Percentiles rank a stretch among this genome's conserved stretches.
phyloP scores from a whole-genome alignment of 331 rosid species.

The Erythrophleum ivorense region DNA sequence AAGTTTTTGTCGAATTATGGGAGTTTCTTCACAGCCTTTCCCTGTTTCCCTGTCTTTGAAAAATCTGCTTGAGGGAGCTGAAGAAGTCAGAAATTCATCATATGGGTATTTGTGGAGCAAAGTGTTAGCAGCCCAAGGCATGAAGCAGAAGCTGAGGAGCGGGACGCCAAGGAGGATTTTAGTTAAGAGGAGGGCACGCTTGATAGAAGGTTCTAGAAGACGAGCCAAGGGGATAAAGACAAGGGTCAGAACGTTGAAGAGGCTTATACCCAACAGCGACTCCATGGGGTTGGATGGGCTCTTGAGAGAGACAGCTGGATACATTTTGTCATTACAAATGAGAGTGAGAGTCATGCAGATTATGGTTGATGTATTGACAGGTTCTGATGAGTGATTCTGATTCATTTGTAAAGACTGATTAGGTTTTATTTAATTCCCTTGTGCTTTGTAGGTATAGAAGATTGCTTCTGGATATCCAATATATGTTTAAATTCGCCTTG shows the following conservation, averaged over 20 bases:
- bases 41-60: slow-evolving; percentile 46
- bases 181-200: slow-evolving; percentile 48
- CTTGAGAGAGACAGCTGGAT: slow-evolving; percentile 79
- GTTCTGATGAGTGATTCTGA: slow-evolving; percentile 46
- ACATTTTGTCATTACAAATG: slow-evolving; percentile 70
- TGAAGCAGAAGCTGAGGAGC: slow-evolving; percentile 8
- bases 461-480: not conserved
- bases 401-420: slow-evolving; percentile 42
- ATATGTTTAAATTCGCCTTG: slow-evolving; percentile 18
- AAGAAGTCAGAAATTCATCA: slow-evolving; percentile 33
- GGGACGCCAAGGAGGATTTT: slow-evolving; percentile 30
- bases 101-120: slow-evolving; percentile 51
- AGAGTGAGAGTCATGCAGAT: slow-evolving; percentile 83
- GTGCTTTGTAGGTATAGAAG: not conserved
- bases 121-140: slow-evolving; percentile 37
- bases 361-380: slow-evolving; percentile 66
- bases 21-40: slow-evolving; percentile 50
- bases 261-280: slow-evolving; percentile 57
- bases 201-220: slow-evolving; percentile 42
- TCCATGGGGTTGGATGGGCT: slow-evolving; percentile 72
- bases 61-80: slow-evolving; percentile 26
- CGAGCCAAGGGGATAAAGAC: slow-evolving; percentile 51
- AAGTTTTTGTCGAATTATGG: slow-evolving; percentile 43
- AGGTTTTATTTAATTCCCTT: not conserved
- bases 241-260: slow-evolving; percentile 74